Evolutionary conservation across 2,329 filamentous ascomycete species (phyloP).

Genomic region (Sphaerulina populicola): DNA sequence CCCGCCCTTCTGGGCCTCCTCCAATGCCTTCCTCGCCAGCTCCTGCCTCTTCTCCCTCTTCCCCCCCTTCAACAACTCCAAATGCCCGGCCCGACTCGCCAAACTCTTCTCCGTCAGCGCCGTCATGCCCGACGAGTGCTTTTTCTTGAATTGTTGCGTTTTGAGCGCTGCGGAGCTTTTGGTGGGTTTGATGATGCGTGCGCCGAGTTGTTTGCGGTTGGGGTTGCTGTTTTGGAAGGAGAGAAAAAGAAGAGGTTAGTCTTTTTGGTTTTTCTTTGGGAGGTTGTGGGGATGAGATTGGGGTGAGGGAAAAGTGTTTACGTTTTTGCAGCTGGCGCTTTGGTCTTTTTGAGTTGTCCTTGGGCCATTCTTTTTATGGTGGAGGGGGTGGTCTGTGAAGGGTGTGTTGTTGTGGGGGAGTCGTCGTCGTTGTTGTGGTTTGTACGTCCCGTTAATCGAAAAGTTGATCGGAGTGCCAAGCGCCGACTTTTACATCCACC

Average conservation of each 20-base stretch:
- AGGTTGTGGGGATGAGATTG: background rate
- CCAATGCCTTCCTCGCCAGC: conserved; percentile 14
- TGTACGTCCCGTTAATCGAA: no score
- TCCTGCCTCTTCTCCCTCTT: conserved; percentile 48
- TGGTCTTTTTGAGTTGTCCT: conserved; percentile 28
- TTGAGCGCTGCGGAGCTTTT: conserved; percentile 50
- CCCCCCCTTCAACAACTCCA: conserved; percentile 59
- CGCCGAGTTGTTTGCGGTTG: conserved; percentile 39
- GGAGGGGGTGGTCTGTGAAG: background rate
- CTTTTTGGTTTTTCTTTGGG: background rate
- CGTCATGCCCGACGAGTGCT: conserved; percentile 54
- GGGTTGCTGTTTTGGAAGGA: conserved; percentile 17
- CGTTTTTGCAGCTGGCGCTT: conserved; percentile 24
- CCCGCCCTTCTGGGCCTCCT: background rate
- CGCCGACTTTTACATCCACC: no score
- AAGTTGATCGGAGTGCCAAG: no score
- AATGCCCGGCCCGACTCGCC: conserved; percentile 59
- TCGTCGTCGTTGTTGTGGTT: no score
- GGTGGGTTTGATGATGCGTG: conserved; percentile 58
- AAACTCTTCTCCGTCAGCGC: conserved; percentile 60
- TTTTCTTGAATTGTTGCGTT: conserved; percentile 58
- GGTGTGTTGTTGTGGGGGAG: background rate
- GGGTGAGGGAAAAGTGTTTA: conserved; percentile 5
- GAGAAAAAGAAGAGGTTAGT: background rate
- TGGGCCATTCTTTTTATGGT: conserved; percentile 23